Evolutionary conservation across 805 yeast species (phyloP), one percentile per base, ranked within the genome.

Genomic region (Zygoascus biomembranicola): DNA sequence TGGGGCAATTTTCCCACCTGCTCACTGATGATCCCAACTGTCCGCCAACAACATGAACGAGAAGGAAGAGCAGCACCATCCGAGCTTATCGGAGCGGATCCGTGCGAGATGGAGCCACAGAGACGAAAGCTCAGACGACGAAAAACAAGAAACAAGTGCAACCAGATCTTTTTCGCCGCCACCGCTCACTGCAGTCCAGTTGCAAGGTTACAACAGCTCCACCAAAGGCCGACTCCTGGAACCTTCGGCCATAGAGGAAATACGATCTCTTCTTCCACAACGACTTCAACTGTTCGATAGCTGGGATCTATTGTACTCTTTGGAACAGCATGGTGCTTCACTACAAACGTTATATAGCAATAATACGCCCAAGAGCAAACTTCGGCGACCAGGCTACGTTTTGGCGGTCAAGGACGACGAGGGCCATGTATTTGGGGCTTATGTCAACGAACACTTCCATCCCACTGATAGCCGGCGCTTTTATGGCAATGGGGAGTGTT

Each of bases 401-500:
- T 59, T 94, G 53, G 78, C 85, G 2, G 74, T 94, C 5, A 77
- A 77, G 64, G 98, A 94, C 64, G 71, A 76, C 13, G 69, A 75
- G 18, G 79, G 79, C 53, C 77, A 80, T 28, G 68, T 79, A 44
- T 90, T 90, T 71, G 97, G 97, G 0, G 84, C 88, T 13, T 90
- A 80, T 66, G 59, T 82, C 48, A 68, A 89, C 66, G 96, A 87
- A 60, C 74, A 78, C 52, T 75, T 87, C 55, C 81, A 78, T 55
- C 85, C 90, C 1, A 78, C 83, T 54, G 95, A 87, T 49, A 78
- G 79, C 49, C 80, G 80, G 61, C 75, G 87, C 54, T 92, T 83
- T 69, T 86, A 84, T 61, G 99, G 99, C 0, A 90, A 90, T 69
- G 97, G 97, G 0, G 97, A 92, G 67, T 90, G 98, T 64, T 90